Percentiles rank a stretch among this genome's conserved stretches.
Conservation (phyloP, 345 rosid species). For the Bretschneidera sinensis region DNA sequence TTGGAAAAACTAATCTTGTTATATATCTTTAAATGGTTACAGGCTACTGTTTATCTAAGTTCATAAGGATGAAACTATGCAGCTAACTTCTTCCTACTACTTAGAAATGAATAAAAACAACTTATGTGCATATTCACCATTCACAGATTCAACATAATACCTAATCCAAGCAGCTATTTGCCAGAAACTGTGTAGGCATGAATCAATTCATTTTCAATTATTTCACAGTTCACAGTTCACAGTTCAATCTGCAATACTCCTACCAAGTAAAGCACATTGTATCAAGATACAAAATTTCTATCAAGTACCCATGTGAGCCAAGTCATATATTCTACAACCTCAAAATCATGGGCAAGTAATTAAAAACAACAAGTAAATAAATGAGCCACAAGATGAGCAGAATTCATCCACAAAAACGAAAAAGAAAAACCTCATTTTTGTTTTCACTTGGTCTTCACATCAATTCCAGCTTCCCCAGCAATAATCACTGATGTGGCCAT, state of each 20-base stretch:
- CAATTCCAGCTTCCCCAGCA: constrained; percentile 80
- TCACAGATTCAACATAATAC: no score
- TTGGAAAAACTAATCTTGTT: no score
- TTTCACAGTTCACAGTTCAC: constrained; percentile 5
- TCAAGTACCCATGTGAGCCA: constrained; percentile 8
- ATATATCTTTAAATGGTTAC: no score
- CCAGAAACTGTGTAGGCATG: no score
- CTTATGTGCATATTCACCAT: no score
- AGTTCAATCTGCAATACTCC: background rate
- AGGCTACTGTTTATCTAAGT: no score
- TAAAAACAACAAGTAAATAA: background rate
- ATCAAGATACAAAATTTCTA: constrained; percentile 18
- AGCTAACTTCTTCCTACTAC: no score
- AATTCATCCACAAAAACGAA: background rate
- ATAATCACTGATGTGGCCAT: constrained; percentile 93
- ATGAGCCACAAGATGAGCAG: background rate
- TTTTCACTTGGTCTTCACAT: constrained; percentile 70
- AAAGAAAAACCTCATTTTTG: background rate
- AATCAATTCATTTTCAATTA: constrained; percentile 13
- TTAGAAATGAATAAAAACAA: no score
- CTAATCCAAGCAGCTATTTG: no score
- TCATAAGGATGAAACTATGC: no score
- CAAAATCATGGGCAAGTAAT: background rate
- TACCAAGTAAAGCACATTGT: constrained; percentile 7
- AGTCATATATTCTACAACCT: constrained; percentile 2